Conservation (phyloP, 495 filamentous ascomycete species). For the Aspergillus heteromorphus region DNA sequence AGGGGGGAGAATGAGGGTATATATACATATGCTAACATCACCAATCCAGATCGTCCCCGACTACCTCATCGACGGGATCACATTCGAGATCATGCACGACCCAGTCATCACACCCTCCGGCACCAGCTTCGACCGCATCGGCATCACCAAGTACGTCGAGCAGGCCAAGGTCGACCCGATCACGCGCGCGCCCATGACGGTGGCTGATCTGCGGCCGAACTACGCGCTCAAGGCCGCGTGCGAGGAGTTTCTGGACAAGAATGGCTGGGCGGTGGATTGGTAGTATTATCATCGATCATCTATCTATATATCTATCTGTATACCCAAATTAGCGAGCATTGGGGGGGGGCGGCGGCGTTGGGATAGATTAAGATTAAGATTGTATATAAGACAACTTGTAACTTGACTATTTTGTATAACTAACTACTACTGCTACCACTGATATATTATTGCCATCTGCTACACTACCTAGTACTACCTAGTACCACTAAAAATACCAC, state of each 20-base stretch:
- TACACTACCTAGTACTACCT: too few species aligned
- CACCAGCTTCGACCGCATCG: slow-evolving; percentile 81
- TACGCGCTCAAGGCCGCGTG: slow-evolving; percentile 78
- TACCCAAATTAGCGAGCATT: too few species aligned
- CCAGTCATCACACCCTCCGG: slow-evolving; percentile 85
- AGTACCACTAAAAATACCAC: too few species aligned
- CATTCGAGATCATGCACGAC: slow-evolving; percentile 89
- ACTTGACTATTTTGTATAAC: too few species aligned
- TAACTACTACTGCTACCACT: too few species aligned
- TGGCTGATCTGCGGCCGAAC: slow-evolving; percentile 76
- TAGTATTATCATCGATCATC: too few species aligned
- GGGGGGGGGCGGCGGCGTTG: too few species aligned
- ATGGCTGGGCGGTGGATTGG: slow-evolving; percentile 95
- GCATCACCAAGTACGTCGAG: slow-evolving; percentile 81
- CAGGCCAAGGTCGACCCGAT: slow-evolving; percentile 72
- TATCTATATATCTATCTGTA: too few species aligned
- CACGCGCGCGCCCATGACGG: slow-evolving; percentile 66
- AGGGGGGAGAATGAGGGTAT: neutral
- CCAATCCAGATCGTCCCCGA: slow-evolving; percentile 76
- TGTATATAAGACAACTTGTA: too few species aligned
- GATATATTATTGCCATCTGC: too few species aligned
- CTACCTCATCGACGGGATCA: slow-evolving; percentile 83
- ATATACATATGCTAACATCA: slow-evolving; percentile 11
- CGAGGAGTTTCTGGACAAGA: slow-evolving; percentile 74
- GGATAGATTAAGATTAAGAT: too few species aligned